Conservation (phyloP, 2,329 filamentous ascomycete species). For the Fusarium newnesense region DNA sequence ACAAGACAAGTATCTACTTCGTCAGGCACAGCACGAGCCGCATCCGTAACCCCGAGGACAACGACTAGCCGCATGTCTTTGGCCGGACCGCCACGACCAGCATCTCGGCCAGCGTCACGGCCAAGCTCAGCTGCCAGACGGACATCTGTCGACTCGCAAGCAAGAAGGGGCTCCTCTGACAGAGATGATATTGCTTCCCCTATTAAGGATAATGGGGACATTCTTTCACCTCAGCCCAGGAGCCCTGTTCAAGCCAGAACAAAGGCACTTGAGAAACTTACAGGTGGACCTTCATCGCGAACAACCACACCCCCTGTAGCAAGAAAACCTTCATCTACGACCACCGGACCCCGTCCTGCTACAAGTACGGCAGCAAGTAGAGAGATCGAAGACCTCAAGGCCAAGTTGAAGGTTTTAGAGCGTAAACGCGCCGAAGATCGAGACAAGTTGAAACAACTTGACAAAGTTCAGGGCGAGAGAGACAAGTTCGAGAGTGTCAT, state of each 20-base stretch:
- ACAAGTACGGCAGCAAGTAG: slow-evolving; percentile 64
- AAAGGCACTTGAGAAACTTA: slow-evolving; percentile 63
- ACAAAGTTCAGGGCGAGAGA: slow-evolving; percentile 78
- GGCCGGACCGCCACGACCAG: slow-evolving; percentile 49
- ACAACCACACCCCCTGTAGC: slow-evolving; percentile 47
- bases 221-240: slow-evolving; percentile 59
- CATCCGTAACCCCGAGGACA: slow-evolving; percentile 50
- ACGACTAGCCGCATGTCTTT: slow-evolving; percentile 55
- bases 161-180: slow-evolving; percentile 54
- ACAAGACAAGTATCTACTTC: slow-evolving; percentile 58
- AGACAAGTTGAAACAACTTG: slow-evolving; percentile 82
- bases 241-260: slow-evolving; percentile 64
- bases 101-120: slow-evolving; percentile 49
- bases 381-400: slow-evolving; percentile 88
- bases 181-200: slow-evolving; percentile 54
- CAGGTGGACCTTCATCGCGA: slow-evolving; percentile 49
- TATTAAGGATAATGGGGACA: slow-evolving; percentile 62
- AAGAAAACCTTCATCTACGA: slow-evolving; percentile 43
- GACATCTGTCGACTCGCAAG: slow-evolving; percentile 59
- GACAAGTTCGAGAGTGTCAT: slow-evolving; percentile 87
- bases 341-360: slow-evolving; percentile 49
- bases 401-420: slow-evolving; percentile 87
- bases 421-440: slow-evolving; percentile 87
- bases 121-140: slow-evolving; percentile 54
- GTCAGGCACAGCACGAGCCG: slow-evolving; percentile 50